phyloP scores from a whole-genome alignment of 2,329 filamentous ascomycete genomes.

The Teratosphaeria gauchensis region DNA sequence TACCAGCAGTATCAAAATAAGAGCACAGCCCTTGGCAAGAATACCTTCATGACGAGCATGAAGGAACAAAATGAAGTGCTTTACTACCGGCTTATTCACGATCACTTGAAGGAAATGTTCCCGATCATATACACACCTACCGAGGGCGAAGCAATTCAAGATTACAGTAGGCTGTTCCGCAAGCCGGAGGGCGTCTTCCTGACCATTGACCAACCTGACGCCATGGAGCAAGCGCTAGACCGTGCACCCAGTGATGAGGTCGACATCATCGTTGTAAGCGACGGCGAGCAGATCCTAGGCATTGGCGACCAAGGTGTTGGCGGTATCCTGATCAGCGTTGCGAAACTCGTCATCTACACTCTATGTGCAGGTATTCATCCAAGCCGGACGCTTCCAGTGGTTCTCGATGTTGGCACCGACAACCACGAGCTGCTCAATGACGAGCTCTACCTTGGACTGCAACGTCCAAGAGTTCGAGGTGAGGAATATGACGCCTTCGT shows the following conservation, averaged over 20 bases:
- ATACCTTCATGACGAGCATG: constrained; percentile 77
- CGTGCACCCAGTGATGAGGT: constrained; percentile 62
- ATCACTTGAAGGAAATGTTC: constrained; percentile 80
- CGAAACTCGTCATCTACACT: constrained; percentile 74
- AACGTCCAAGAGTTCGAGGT: constrained; percentile 56
- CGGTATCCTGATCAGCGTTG: constrained; percentile 72
- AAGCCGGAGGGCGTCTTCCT: constrained; percentile 73
- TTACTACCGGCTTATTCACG: constrained; percentile 67
- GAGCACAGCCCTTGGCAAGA: constrained; percentile 62
- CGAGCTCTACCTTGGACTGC: constrained; percentile 68
- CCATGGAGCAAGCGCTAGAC: constrained; percentile 55
- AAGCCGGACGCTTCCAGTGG: constrained; percentile 65
- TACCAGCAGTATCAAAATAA: constrained; percentile 67
- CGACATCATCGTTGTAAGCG: constrained; percentile 81
- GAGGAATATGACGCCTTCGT: constrained; percentile 64
- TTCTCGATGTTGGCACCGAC: constrained; percentile 78
- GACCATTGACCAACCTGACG: constrained; percentile 57
- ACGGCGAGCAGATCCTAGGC: constrained; percentile 63
- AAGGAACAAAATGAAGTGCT: constrained; percentile 79
- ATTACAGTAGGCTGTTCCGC: constrained; percentile 70
- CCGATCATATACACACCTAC: constrained; percentile 86
- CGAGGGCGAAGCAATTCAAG: constrained; percentile 78
- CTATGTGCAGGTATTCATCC: constrained; percentile 82
- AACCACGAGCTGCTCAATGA: constrained; percentile 67
- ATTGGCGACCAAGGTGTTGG: constrained; percentile 86